Evolutionary conservation across 2,329 filamentous ascomycete genomes (phyloP), one percentile per base, ranked within the genome.

Genomic region (Ambrosiella xylebori): DNA sequence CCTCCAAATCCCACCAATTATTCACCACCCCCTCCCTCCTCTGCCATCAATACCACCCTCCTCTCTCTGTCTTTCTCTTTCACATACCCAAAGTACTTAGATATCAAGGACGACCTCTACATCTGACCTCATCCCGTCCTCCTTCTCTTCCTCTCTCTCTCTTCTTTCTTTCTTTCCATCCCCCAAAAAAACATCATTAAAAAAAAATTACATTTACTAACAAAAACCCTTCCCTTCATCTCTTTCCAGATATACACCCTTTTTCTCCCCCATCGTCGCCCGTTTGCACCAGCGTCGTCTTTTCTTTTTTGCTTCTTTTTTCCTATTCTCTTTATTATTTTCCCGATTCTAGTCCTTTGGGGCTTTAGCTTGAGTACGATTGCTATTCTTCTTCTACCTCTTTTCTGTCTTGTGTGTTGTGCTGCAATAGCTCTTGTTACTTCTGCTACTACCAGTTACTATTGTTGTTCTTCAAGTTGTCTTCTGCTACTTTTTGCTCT

Each of bases 61-160:
- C 6, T 17, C 52, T 41, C 19, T 15, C 27, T 12, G 15, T 17
- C 27, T 17, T 15, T 54, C 27, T 6, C n/a, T 12, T 37, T 40
- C 27, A 54, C 52, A 40, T 17, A 41, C 4, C n/a, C 38, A 27
- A 37, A 39, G 38, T 39, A 54, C 51, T 54, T 39, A 54, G 51
- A 54, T 54, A 39, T 54, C 47, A 54, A n/a, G 27, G 36, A 35
- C 53, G 15, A 38, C 56, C 39, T 45, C 51, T 15, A 27, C 27
- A 49, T 51, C 56, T 37, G 40, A 54, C 47, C 54, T 53, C 50
- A 35, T 39, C 38, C 27, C 8, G 27, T 11, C 47, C 47, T 19
- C 17, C 47, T 54, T 51, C 54, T 57, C 40, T 53, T 47, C 51
- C 54, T 38, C 50, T 47, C 38, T 54, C 19, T 19, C 53, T 56